Evolutionary conservation across 805 yeast species (phyloP), one percentile per base, ranked within the genome.

Genomic region (Monosporozyma servazzii): DNA sequence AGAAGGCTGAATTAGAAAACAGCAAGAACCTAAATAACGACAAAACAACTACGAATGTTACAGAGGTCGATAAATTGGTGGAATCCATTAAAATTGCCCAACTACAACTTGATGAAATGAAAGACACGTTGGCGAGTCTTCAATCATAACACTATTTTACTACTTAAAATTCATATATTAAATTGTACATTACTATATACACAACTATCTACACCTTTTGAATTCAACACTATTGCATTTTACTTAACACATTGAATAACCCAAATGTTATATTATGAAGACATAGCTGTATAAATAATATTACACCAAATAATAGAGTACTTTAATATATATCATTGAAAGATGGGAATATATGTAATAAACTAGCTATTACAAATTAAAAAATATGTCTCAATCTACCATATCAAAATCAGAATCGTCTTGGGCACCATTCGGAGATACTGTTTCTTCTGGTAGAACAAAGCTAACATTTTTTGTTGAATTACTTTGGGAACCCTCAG

Each of bases 51-150:
- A 41, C 21, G 9, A 41, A 21, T 41, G 27, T 29, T 18, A 23
- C 11, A 15, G 30, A 45, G 30, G 30, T 45, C n/a, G 41, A 57
- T 30, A 54, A 57, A 31, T 45, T 66, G 42, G 52, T 51, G 40
- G 67, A 66, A 49, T 59, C 68, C 1, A 59, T 66, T 2, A 54
- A 62, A 36, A 51, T 65, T 30, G 61, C 68, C 21, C 69, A 66
- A 51, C 40, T 56, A 33, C 66, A 64, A 52, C 54, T 66, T 33
- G 52, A 55, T 9, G 60, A 62, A 44, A 57, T 66, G 63, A 65
- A 59, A 42, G 56, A 51, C 10, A 45, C 51, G 17, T 45, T 63
- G 13, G 50, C 51, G 2, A 45, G 47, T n/a, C 40, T 50, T 5
- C 54, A 54, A 18, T 30, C 30, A 27, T 43, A 20, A 17, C 8